Evolutionary conservation across 495 filamentous ascomycete genomes (phyloP).

Genomic region (Talaromyces thailandensis): DNA sequence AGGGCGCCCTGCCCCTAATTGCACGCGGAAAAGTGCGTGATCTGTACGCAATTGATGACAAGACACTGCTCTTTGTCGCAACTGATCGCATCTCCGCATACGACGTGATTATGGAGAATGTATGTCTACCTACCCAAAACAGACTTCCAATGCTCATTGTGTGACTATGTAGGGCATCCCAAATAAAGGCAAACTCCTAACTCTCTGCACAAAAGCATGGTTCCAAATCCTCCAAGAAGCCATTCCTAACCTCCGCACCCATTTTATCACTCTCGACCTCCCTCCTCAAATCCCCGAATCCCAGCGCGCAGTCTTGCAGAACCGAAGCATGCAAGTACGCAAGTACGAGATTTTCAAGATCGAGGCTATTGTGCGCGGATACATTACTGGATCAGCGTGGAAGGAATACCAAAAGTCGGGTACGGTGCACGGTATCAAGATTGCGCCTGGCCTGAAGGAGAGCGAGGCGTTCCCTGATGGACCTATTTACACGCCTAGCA

Average conservation of each 20-base stretch:
- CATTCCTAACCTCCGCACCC: slow-evolving; percentile 62
- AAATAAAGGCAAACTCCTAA: slow-evolving; percentile 76
- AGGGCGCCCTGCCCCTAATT: slow-evolving; percentile 44
- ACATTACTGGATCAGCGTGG: slow-evolving; percentile 93
- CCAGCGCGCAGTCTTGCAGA: slow-evolving; percentile 46
- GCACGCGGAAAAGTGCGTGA: slow-evolving; percentile 75
- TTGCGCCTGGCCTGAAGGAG: slow-evolving; percentile 60
- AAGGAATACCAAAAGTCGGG: slow-evolving; percentile 62
- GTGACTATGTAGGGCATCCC: slow-evolving; percentile 56
- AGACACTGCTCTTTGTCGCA: slow-evolving; percentile 78
- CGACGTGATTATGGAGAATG: slow-evolving; percentile 86
- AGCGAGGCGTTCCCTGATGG: slow-evolving; percentile 60
- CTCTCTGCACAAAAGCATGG: slow-evolving; percentile 77
- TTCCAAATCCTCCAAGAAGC: slow-evolving; percentile 59
- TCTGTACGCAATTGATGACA: slow-evolving; percentile 64
- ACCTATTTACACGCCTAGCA: slow-evolving; percentile 81
- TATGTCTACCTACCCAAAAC: slow-evolving; percentile 18
- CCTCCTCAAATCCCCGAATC: slow-evolving; percentile 43
- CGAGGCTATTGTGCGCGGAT: slow-evolving; percentile 86
- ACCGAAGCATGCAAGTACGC: slow-evolving; percentile 76
- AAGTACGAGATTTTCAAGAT: slow-evolving; percentile 74
- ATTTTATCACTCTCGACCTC: slow-evolving; percentile 64
- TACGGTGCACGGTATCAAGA: slow-evolving; percentile 71
- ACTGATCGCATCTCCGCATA: slow-evolving; percentile 91
- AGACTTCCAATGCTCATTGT: not conserved